Percentiles rank a stretch among this genome's conserved stretches.
phyloP scores from a whole-genome alignment of 169 alveolate species.

The Plasmodium coatneyi region DNA sequence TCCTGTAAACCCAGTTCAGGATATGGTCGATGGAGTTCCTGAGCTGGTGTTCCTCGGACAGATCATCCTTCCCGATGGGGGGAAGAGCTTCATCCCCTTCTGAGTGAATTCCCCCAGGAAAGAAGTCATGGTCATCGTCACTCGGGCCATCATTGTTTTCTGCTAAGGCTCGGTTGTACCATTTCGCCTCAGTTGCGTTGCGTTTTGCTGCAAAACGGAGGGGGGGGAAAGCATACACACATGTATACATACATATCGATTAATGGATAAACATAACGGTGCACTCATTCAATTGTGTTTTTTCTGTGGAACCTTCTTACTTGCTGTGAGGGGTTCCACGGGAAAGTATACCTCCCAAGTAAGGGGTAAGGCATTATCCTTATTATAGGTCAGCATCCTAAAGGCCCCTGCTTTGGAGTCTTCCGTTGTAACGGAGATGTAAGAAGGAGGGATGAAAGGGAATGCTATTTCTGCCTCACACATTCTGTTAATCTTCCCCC shows the following conservation, averaged over 20 bases:
- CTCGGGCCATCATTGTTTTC: not conserved
- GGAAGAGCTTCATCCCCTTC: not conserved
- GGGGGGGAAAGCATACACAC: not conserved
- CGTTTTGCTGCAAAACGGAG: not conserved
- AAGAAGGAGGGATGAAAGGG: conserved; percentile 11
- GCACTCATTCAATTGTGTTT: not conserved
- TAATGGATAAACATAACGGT: not conserved
- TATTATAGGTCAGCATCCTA: not conserved
- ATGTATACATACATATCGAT: not conserved
- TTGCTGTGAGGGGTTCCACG: not conserved
- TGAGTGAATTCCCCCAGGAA: not conserved
- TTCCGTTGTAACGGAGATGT: not conserved
- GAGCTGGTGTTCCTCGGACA: not conserved
- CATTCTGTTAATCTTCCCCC: conserved; percentile 7
- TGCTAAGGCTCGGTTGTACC: not conserved
- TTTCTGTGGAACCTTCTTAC: not conserved
- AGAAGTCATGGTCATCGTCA: not conserved
- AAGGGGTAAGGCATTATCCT: not conserved
- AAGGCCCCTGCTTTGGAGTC: not conserved
- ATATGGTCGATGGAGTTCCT: not conserved
- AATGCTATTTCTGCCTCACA: conserved; percentile 29
- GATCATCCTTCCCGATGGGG: not conserved
- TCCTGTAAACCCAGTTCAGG: not conserved
- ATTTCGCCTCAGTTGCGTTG: not conserved
- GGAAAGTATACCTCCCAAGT: not conserved